Evolutionary conservation across 2,329 filamentous ascomycete genomes (phyloP), one percentile per base, ranked within the genome.

Genomic region (Hymenoscyphus salicellus): DNA sequence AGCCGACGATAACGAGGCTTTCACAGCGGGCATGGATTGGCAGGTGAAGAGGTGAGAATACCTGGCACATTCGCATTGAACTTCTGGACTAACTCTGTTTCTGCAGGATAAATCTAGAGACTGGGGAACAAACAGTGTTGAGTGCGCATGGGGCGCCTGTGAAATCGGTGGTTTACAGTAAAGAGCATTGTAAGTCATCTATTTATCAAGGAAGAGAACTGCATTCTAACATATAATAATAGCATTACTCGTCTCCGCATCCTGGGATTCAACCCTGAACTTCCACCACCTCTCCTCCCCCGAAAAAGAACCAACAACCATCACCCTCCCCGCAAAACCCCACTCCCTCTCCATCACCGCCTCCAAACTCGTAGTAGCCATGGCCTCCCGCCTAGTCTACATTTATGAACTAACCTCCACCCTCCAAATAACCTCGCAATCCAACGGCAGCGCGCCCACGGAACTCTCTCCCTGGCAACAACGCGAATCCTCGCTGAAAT

Each of bases 241-340:
- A 88, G 86, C 85, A 58, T 82, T 97, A 68, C 84, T 99, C 64
- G 83, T 98, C 70, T 97, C 93, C 63, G 91, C 91, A 61, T 96
- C 93, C 5, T 99, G 95, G 95, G 94, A 99, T 78, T 88, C 85
- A 67, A 97, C 91, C 6, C 83, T 99, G 55, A 93, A 97, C 76
- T 83, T 97, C 64, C 92, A 97, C 80, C 84, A 89, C 73, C 81
- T 89, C 58, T 79, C 75, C 10, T 79, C 79, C 74, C 80, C 78
- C 66, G 83, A 75, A 30, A 81, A 81, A 70, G 72, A 78, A 33
- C 86, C 86, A n/a, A 84, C 89, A 55, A 84, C 81, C 55, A 83
- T 97, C 63, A 79, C 83, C 2, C 87, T 97, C 26, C 92, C 91
- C 0, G 90, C 88, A 32, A 99, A 97, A 77, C 92, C 93, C 0